Conservation (phyloP, 2,329 filamentous ascomycete species). For the Trichoderma asperellum region DNA sequence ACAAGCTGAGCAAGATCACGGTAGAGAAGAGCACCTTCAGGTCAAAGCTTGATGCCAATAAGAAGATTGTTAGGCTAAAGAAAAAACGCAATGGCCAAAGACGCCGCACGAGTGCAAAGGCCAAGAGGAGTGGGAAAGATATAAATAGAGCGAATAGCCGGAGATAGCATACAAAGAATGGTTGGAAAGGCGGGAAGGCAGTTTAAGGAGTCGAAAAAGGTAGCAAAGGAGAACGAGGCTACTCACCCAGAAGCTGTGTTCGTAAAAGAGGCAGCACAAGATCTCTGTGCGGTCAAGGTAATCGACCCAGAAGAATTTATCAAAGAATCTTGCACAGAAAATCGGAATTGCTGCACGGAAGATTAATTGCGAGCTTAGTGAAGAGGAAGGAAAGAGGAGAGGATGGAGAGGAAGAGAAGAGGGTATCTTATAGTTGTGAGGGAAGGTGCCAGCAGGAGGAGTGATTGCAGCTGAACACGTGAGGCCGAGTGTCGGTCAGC, state of each 20-base stretch:
- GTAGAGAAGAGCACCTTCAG: background rate
- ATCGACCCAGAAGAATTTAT: background rate
- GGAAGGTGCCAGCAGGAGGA: slow-evolving; percentile 2
- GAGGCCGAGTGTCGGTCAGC: slow-evolving; percentile 11
- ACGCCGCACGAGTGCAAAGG: background rate
- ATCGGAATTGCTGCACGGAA: background rate
- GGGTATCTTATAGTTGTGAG: slow-evolving; percentile 21
- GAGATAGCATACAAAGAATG: no score
- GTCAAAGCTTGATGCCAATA: background rate
- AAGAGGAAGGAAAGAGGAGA: slow-evolving; percentile 17
- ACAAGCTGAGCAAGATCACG: background rate
- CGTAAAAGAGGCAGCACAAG: background rate
- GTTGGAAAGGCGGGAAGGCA: no score
- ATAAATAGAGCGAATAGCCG: background rate
- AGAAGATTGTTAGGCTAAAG: background rate
- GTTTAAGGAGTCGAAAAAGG: background rate
- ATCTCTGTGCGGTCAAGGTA: background rate
- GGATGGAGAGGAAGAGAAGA: slow-evolving; percentile 6
- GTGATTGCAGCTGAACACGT: slow-evolving; percentile 22
- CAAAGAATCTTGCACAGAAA: background rate
- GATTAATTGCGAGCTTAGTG: background rate
- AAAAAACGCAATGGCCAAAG: background rate
- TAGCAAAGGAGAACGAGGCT: background rate
- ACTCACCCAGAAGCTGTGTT: slow-evolving; percentile 13
- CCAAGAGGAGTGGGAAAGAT: background rate